These are phyloP conservation scores for Suillus placidus DNA, from an alignment of 768 basidiomycete genomes.

Conservation along the genomic window DNA sequence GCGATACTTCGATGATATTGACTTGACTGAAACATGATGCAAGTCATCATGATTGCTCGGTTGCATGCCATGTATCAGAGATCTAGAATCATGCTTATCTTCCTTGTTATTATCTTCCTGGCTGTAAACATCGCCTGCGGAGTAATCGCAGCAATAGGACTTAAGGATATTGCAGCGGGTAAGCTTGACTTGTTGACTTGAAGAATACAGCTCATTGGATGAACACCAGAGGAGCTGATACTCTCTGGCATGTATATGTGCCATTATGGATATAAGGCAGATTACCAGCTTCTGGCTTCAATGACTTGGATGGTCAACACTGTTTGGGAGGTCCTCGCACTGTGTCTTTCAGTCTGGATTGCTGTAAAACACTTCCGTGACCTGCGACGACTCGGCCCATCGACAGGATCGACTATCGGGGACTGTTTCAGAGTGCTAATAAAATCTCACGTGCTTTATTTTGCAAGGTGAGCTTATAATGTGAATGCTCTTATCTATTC, in stretches of 20 bases:
- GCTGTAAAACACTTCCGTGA: too few relatives aligned
- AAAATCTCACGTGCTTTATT: too few relatives aligned
- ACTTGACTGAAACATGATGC: neutral
- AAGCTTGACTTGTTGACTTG: neutral
- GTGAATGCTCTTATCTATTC: neutral
- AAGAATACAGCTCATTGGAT: neutral
- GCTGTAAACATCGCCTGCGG: neutral
- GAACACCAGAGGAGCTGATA: neutral
- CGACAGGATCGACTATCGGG: too few relatives aligned
- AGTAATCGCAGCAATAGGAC: neutral
- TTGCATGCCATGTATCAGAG: constrained; percentile 1
- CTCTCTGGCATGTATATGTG: neutral
- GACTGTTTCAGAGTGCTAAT: too few relatives aligned
- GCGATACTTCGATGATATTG: neutral
- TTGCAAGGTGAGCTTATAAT: neutral
- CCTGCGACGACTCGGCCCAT: too few relatives aligned
- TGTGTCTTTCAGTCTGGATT: too few relatives aligned
- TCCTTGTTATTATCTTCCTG: neutral
- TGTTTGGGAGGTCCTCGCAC: too few relatives aligned
- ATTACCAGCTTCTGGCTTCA: too few relatives aligned
- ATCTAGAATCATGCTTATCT: too few relatives aligned
- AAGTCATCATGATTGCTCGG: neutral
- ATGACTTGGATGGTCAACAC: too few relatives aligned
- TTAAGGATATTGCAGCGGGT: neutral
- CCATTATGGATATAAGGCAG: neutral